Evolutionary conservation across 176 grass and related monocot genomes (phyloP).

Genomic region (Musa troglodytarum): DNA sequence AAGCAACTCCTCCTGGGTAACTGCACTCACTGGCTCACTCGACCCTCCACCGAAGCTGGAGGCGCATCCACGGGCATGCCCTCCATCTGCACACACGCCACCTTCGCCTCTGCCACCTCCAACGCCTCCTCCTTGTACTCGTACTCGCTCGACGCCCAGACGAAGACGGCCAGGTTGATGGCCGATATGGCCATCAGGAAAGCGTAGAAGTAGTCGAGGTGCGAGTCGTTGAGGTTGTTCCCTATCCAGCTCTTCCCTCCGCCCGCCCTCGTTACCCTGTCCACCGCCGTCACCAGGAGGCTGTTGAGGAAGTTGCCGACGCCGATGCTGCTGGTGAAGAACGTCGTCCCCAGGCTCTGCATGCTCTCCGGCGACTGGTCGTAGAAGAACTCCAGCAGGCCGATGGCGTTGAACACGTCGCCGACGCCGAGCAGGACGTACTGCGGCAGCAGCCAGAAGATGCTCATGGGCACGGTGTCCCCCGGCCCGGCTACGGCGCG

Average conservation of each 20-base stretch:
- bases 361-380: not conserved
- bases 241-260: not conserved
- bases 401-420: not conserved
- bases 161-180: not conserved
- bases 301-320: conserved; percentile 8
- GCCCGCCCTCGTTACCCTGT: not conserved
- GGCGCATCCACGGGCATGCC: too few relatives aligned
- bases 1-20: too few relatives aligned
- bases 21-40: too few relatives aligned
- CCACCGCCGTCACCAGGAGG: not conserved
- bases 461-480: not conserved
- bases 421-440: not conserved
- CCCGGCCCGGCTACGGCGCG: not conserved
- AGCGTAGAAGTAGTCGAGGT: conserved; percentile 5
- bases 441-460: conserved; percentile 4
- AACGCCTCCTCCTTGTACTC: not conserved
- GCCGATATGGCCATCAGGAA: not conserved
- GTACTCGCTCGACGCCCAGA: not conserved
- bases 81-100: too few relatives aligned
- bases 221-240: not conserved
- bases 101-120: too few relatives aligned
- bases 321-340: not conserved
- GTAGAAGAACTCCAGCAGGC: not conserved
- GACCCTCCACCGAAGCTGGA: too few relatives aligned
- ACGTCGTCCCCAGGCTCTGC: conserved; percentile 6